Base-by-base conservation (phyloP, 331 rosid species). In the Malus hybrid region DNA sequence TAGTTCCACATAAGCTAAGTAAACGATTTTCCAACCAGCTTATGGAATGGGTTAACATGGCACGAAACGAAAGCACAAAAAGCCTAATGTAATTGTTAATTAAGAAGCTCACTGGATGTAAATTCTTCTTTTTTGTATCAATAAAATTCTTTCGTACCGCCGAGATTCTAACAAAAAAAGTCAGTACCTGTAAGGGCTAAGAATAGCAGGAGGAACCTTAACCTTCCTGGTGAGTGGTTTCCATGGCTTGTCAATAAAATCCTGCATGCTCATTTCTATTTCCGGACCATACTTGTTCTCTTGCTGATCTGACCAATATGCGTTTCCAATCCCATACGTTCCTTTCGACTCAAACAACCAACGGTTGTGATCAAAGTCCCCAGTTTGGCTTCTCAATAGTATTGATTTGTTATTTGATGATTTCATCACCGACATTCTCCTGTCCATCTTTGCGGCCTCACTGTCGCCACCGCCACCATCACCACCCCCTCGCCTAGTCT, bases 281-380 rank as follows among this genome's bases (percentile, higher is more conserved):
- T 83, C 86, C 6, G 62, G 48, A 1, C 83, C 93, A 54, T 73
- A 87, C 2, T 55, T 55, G 52, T 85, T 81, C 7, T 81, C 97
- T 6, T 91, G 86, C 22, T 91, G 83, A 15, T 82, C 63, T 3
- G 82, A 84, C 97, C 97, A 91, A 75, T 67, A 91, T 5, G 94
- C 97, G 67, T 87, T 91, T 2, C 97, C 97, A n/a, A 91, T 89
- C 18, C 97, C 97, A 34, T 91, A 91, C 18, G 74, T 89, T 7
- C 97, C 97, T 65, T 87, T 91, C 0, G 94, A 80, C 84, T 91
- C 97, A 54, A 87, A 91, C 88, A 91, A 86, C 94, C 94, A 91
- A 8, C 97, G 89, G 63, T 91, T 89, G 59, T 91, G 97, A 85
- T 91, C 97, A 19, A 91, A 91, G 79, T 91, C 97, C 13, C 84